A percentile compares a stretch with the other conserved stretches of the same genome.
Conservation (phyloP, 2,329 filamentous ascomycete species). For the Fusarium pilosicola region DNA sequence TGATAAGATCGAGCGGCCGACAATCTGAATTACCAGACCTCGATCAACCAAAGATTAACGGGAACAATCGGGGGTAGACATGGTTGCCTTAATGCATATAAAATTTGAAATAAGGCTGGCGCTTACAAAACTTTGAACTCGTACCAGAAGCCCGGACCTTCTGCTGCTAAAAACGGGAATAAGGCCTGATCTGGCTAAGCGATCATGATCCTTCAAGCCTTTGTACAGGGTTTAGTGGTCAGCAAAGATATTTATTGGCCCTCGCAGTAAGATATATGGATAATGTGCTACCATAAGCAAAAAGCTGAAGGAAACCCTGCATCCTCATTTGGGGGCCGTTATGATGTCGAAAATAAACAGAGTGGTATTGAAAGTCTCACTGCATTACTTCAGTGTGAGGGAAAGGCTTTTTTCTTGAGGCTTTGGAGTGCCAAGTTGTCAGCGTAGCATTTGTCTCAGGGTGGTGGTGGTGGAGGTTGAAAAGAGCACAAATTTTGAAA, state of each 20-base stretch:
- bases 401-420: neutral
- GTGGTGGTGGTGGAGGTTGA: neutral
- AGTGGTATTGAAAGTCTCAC: neutral
- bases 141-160: neutral
- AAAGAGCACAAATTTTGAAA: neutral
- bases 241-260: neutral
- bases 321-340: constrained; percentile 7
- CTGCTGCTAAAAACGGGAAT: neutral
- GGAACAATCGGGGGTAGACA: neutral
- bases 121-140: neutral
- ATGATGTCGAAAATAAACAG: neutral
- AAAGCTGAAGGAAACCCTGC: constrained; percentile 1
- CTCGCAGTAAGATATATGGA: neutral
- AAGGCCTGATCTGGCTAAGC: neutral
- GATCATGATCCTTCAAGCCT: neutral
- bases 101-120: constrained; percentile 15
- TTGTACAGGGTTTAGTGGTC: neutral
- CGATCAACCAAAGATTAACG: neutral
- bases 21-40: neutral
- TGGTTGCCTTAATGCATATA: neutral
- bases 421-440: neutral
- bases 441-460: constrained; percentile 3
- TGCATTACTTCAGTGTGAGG: neutral
- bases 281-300: neutral
- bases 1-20: neutral